Evolutionary conservation across 2,329 filamentous ascomycete species (phyloP), one percentile per base, ranked within the genome.

Genomic region (Colletotrichum chrysophilum): DNA sequence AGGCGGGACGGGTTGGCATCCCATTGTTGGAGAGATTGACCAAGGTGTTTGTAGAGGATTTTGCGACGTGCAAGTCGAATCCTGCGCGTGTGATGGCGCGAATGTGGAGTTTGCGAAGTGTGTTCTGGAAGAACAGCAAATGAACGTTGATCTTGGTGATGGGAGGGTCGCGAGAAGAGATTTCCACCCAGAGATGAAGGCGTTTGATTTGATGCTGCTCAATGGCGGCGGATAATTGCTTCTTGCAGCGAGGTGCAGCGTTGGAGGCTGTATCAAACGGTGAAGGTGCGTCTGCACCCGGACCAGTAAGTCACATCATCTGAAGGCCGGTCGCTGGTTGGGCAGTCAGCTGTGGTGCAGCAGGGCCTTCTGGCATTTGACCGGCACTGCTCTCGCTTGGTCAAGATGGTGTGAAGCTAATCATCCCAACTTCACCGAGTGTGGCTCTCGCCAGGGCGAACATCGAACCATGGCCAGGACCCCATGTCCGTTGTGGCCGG

Each of bases 1-100:
- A 76, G 65, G 48, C 69, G 76, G 74, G 77, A 74, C 48, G 76
- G 77, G 67, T 75, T 78, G 66, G 12, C 38, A 12, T 18, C 21
- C 8, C n/a, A 18, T 30, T 28, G 43, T 32, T 38, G 28, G 65
- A 30, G 43, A 56, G 38, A 60, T 34, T 34, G n/a, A 16, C n/a
- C 16, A 30, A 38, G 18, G 12, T 38, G 66, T 24, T 52, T 52
- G 43, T 21, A 13, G 18, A 16, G n/a, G 30, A 16, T 58, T n/a
- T 36, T 38, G 30, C n/a, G 9, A 26, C 30, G 48, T 26, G 48
- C 38, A n/a, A 36, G 48, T n/a, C 30, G 30, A 68, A 58, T 56
- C 13, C 65, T 56, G 9, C 24, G 65, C 21, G 13, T 9, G 28
- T 14, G 52, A 28, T 43, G 48, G 48, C 66, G 24, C 66, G 21